Conservation (phyloP, 2,329 filamentous ascomycete genomes). For the Xylaria sp. region DNA sequence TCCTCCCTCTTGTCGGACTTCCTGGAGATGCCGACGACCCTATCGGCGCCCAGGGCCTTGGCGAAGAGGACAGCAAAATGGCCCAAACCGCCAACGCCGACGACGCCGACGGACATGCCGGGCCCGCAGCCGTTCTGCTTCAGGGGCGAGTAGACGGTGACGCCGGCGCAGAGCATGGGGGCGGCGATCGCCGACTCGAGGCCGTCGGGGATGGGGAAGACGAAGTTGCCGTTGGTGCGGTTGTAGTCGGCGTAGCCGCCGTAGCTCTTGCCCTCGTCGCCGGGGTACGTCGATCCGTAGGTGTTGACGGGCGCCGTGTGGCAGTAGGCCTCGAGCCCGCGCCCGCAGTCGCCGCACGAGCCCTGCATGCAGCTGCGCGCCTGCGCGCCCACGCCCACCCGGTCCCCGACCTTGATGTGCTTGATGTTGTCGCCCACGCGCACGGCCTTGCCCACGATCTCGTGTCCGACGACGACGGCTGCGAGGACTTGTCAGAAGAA, state of each 20-base stretch:
- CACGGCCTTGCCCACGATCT: slow-evolving; percentile 64
- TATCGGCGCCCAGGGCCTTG: slow-evolving; percentile 65
- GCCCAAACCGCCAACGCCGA: slow-evolving; percentile 70
- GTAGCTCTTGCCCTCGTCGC: slow-evolving; percentile 59
- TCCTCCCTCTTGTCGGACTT: slow-evolving; percentile 56
- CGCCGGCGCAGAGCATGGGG: slow-evolving; percentile 71
- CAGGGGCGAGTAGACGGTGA: slow-evolving; percentile 68
- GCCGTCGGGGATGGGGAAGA: slow-evolving; percentile 48
- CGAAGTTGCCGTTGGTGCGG: slow-evolving; percentile 48
- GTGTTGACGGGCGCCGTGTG: slow-evolving; percentile 47
- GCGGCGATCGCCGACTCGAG: slow-evolving; percentile 48
- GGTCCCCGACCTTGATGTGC: slow-evolving; percentile 42
- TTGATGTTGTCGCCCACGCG: slow-evolving; percentile 63
- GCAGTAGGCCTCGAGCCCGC: slow-evolving; percentile 48
- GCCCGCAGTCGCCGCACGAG: slow-evolving; percentile 47
- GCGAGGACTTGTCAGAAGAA: slow-evolving; percentile 18
- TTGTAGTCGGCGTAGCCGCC: slow-evolving; percentile 53
- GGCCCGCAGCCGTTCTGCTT: slow-evolving; percentile 66
- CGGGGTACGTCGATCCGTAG: slow-evolving; percentile 54
- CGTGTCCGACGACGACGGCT: slow-evolving; percentile 63
- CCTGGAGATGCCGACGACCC: slow-evolving; percentile 62
- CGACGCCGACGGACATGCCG: slow-evolving; percentile 68
- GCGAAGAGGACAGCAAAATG: slow-evolving; percentile 72
- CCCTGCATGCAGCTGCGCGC: slow-evolving; percentile 54
- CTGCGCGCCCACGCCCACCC: slow-evolving; percentile 58